Percentiles rank a stretch among this genome's conserved stretches.
phyloP scores from a whole-genome alignment of 2,329 filamentous ascomycete species.

The Exophiala calicioides region DNA sequence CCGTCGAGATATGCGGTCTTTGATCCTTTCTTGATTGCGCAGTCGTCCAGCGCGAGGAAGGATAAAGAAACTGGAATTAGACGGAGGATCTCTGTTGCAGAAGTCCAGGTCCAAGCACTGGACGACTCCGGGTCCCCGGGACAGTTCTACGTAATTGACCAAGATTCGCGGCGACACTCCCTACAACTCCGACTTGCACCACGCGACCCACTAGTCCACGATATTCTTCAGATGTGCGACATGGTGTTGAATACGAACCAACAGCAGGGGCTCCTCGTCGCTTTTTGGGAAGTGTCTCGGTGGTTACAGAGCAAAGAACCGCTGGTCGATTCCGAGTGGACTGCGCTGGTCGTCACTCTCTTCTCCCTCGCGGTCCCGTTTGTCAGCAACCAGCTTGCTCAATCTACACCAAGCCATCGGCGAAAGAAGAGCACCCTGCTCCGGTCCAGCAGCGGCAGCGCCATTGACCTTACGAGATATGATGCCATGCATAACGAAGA shows the following conservation, averaged over 20 bases:
- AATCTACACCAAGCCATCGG: conserved; percentile 36
- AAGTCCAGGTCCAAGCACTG: conserved; percentile 19
- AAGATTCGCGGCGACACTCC: conserved; percentile 52
- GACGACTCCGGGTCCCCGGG: conserved; percentile 25
- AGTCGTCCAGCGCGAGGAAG: conserved; percentile 37
- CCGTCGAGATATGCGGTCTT: conserved; percentile 60
- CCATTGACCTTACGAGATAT: conserved; percentile 38
- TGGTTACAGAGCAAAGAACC: conserved; percentile 60
- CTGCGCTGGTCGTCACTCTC: conserved; percentile 64
- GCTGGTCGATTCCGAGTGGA: conserved; percentile 65
- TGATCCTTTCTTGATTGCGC: conserved; percentile 62
- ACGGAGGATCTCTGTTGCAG: conserved; percentile 18
- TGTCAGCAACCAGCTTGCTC: conserved; percentile 42
- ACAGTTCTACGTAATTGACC: conserved; percentile 20
- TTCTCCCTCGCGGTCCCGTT: conserved; percentile 65
- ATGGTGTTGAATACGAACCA: conserved; percentile 62
- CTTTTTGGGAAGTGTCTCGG: conserved; percentile 72
- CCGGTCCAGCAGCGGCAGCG: conserved; percentile 52
- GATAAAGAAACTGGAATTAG: conserved; percentile 23
- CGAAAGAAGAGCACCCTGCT: conserved; percentile 47
- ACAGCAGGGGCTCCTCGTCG: conserved; percentile 63
- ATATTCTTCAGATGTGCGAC: conserved; percentile 62
- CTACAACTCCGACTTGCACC: conserved; percentile 69
- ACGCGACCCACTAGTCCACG: conserved; percentile 61
- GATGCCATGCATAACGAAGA: conserved; percentile 52